These are phyloP conservation scores for Tetratostichococcus sp. DNA, from an alignment of 139 green algal species.

Conservation along the genomic window DNA sequence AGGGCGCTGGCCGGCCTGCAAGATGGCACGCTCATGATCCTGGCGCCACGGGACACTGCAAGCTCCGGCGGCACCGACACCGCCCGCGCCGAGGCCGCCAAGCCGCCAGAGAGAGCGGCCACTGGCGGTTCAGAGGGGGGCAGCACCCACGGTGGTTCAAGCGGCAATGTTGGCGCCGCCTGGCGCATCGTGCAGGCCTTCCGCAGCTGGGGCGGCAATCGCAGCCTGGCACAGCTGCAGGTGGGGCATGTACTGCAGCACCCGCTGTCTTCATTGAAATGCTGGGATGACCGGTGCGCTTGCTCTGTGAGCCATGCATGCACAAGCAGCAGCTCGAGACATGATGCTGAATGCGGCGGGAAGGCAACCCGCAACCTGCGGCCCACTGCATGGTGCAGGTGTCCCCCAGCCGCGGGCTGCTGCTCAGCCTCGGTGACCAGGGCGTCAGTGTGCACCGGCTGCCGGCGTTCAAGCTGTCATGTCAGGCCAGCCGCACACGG, in stretches of 20 bases:
- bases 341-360: too few relatives aligned
- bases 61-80: neutral
- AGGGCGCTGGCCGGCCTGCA: constrained; percentile 24
- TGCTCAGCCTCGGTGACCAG: constrained; percentile 22
- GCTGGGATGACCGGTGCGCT: too few relatives aligned
- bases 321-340: too few relatives aligned
- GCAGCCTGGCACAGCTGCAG: constrained; percentile 1
- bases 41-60: constrained; percentile 6
- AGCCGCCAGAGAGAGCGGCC: neutral
- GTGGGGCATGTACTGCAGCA: too few relatives aligned
- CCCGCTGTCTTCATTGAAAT: too few relatives aligned
- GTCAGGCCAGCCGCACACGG: constrained; percentile 15
- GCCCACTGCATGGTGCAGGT: too few relatives aligned
- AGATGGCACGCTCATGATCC: constrained; percentile 38
- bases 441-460: constrained; percentile 18
- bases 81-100: neutral
- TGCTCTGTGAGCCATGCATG: too few relatives aligned
- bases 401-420: neutral
- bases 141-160: too few relatives aligned
- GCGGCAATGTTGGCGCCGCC: neutral
- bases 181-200: constrained; percentile 27
- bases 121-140: too few relatives aligned
- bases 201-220: constrained; percentile 9
- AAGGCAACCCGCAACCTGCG: too few relatives aligned
- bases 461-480: constrained; percentile 19